Percentiles rank a stretch among this genome's conserved stretches.
These are phyloP conservation scores for Cnidoscolus chayamansa DNA, from an alignment of 441 rosid genomes.

Conservation along the genomic window DNA sequence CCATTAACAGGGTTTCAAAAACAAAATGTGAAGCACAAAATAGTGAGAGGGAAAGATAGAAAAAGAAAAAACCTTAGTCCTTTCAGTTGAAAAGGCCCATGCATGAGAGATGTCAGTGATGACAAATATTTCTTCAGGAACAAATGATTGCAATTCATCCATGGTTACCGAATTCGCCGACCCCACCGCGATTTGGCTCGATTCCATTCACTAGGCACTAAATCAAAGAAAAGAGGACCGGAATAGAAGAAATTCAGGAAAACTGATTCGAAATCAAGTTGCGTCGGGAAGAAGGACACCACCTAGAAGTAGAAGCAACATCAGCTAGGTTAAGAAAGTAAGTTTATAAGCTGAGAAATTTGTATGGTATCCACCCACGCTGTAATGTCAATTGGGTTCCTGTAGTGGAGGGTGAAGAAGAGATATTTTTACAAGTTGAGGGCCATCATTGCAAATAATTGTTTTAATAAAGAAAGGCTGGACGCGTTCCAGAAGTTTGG, in stretches of 20 bases:
- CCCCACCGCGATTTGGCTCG: no score
- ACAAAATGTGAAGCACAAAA: neutral
- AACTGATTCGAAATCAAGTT: no score
- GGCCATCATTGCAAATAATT: slow-evolving; percentile 3
- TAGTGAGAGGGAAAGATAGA: neutral
- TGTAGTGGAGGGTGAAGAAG: neutral
- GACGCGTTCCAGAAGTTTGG: slow-evolving; percentile 20
- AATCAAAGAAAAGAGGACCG: no score
- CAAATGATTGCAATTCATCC: slow-evolving; percentile 33
- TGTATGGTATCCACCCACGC: no score
- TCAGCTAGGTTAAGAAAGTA: no score
- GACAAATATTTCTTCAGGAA: slow-evolving; percentile 57
- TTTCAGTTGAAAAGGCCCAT: slow-evolving; percentile 79
- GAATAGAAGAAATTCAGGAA: no score
- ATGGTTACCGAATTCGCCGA: neutral
- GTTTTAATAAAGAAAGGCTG: neutral
- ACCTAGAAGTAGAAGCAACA: no score
- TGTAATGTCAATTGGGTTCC: no score
- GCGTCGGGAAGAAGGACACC: no score
- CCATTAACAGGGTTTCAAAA: slow-evolving; percentile 2
- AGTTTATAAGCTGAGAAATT: no score
- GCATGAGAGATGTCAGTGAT: slow-evolving; percentile 84
- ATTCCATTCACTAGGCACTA: no score
- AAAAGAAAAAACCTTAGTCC: slow-evolving; percentile 60
- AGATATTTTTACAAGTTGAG: neutral